Conservation (phyloP, 257 asterid species). For the Plantago elongata region DNA sequence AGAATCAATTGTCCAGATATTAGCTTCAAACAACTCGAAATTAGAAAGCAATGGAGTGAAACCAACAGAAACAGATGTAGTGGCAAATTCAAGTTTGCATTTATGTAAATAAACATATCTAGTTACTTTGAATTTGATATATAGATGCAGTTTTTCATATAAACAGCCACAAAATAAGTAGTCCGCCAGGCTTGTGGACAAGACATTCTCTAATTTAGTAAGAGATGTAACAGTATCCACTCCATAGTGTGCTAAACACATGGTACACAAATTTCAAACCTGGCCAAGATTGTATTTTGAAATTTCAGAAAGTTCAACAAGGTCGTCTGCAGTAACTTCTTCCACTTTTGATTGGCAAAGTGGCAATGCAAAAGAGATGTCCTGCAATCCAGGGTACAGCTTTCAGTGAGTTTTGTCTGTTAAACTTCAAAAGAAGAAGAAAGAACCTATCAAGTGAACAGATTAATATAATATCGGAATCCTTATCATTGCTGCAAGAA, state of each 20-base stretch:
- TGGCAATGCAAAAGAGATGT: conserved; percentile 81
- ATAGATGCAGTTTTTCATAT: not conserved
- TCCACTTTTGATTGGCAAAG: conserved; percentile 69
- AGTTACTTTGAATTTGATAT: not conserved
- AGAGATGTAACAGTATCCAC: conserved; percentile 12
- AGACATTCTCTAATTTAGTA: conserved; percentile 14
- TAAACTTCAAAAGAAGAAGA: conserved; percentile 9
- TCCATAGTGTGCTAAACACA: not conserved
- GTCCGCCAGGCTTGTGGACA: not conserved
- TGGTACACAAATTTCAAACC: conserved; percentile 39
- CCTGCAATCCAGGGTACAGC: conserved; percentile 40
- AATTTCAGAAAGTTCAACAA: conserved; percentile 72
- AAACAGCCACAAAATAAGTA: not conserved
- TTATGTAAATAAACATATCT: too few species aligned
- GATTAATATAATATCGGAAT: conserved; percentile 9
- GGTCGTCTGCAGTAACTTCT: conserved; percentile 74
- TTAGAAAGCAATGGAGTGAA: not conserved
- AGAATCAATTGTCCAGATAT: too few species aligned
- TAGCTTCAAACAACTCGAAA: not conserved
- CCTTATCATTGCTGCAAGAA: conserved; percentile 5
- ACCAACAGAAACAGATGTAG: not conserved
- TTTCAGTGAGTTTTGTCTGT: not conserved
- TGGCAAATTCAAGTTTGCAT: too few species aligned
- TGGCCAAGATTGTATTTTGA: conserved; percentile 66
- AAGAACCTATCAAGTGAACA: conserved; percentile 11